Evolutionary conservation across 1,284 basidiomycete genomes (phyloP), one percentile per base, ranked within the genome.

Genomic region (Entoloma clypeatum): DNA sequence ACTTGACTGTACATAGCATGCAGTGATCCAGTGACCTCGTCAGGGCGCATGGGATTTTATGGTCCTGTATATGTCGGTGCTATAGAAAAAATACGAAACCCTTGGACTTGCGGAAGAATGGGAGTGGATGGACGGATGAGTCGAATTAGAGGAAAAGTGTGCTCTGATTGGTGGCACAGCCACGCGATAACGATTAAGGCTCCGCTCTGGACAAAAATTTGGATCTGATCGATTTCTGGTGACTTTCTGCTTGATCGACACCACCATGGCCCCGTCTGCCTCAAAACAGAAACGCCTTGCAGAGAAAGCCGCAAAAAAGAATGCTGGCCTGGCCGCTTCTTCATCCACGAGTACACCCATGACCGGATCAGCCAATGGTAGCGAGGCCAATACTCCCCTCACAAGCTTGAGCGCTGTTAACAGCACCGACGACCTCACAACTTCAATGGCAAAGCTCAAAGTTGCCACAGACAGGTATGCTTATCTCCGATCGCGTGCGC

Each of bases 231-330:
- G 52, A 57, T 57, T 19, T 32, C 41, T 42, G 16, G 16, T 25
- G 39, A 25, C 33, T 47, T 32, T 4, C 18, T 29, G 10, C 29
- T 33, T 27, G 22, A 21, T 35, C 39, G n/a, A n/a, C 27, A 35
- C 41, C 43, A 64, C 43, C 45, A 86, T 88, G 86, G 58, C 86
- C 0, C 84, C 86, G 36, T 89, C 86, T 42, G 74, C 81, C 29
- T 86, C 86, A 33, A 89, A 89, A 60, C 86, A 87, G 72, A 87
- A 92, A 63, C 79, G 91, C 39, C 77, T 93, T 43, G 89, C 86
- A 48, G 89, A 91, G 65, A 93, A 94, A 67, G 90, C 86, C 30
- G 91, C 91, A 47, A 92, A 91, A 67, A 89, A 89, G 64, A 71
- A 65, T 40, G 69, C 80, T 24, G 52, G 42, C 0, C 64, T 71